A percentile compares a stretch with the other conserved stretches of the same genome.
These are phyloP conservation scores for Nakaseomyces bracarensis DNA, from an alignment of 1,139 yeast species.

Conservation along the genomic window DNA sequence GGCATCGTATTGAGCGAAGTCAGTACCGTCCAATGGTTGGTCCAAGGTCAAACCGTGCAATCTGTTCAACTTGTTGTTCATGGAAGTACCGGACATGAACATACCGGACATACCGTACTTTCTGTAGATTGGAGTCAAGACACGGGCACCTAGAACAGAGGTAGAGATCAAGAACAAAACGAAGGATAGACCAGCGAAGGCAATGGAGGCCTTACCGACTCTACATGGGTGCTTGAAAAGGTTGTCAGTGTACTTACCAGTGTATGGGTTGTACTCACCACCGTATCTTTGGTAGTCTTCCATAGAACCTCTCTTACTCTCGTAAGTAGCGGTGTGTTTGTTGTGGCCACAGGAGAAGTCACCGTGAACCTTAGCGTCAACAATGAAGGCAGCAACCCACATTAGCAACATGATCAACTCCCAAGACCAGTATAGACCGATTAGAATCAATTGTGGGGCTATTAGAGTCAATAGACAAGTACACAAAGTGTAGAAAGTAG, in stretches of 20 bases:
- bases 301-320: slow-evolving; percentile 17
- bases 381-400: slow-evolving; percentile 27
- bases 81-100: slow-evolving; percentile 16
- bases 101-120: slow-evolving; percentile 19
- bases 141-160: slow-evolving; percentile 24
- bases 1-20: neutral
- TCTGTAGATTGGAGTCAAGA: slow-evolving; percentile 24
- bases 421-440: slow-evolving; percentile 17
- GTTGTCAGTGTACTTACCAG: slow-evolving; percentile 15
- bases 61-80: slow-evolving; percentile 16
- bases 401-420: slow-evolving; percentile 20
- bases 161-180: slow-evolving; percentile 23
- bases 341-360: slow-evolving; percentile 15
- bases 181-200: slow-evolving; percentile 31
- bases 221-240: slow-evolving; percentile 22
- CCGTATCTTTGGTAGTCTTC: slow-evolving; percentile 9
- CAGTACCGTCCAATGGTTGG: slow-evolving; percentile 10
- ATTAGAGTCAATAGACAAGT: slow-evolving; percentile 11
- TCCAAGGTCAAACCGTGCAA: slow-evolving; percentile 14
- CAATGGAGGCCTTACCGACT: slow-evolving; percentile 31
- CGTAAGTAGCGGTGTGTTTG: slow-evolving; percentile 10
- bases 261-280: slow-evolving; percentile 20
- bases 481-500: slow-evolving; percentile 18
- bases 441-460: slow-evolving; percentile 15
- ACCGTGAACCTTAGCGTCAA: slow-evolving; percentile 22